Percentiles rank a stretch among this genome's conserved stretches.
These are phyloP conservation scores for Cyclostephanos tholiformis DNA, from an alignment of 108 stramenopile species.

Conservation along the genomic window DNA sequence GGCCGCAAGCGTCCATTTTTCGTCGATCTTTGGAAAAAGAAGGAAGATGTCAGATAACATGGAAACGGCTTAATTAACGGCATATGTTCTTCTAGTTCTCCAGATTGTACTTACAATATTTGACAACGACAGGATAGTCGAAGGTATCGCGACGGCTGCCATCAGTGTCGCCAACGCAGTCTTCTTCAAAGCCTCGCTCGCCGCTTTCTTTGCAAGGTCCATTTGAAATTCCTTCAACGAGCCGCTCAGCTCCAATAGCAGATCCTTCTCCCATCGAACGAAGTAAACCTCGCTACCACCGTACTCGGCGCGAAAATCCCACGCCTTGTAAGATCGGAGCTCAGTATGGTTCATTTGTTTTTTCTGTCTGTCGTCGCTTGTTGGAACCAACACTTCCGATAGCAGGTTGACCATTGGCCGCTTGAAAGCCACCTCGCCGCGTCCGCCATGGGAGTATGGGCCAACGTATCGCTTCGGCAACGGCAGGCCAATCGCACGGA, in stretches of 20 bases:
- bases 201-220: conserved; percentile 15
- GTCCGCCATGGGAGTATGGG: background rate
- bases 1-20: conserved; percentile 30
- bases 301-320: conserved; percentile 25
- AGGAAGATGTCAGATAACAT: too few relatives aligned
- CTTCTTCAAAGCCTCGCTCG: conserved; percentile 14
- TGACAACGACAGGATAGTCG: conserved; percentile 14
- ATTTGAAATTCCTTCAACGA: conserved; percentile 16
- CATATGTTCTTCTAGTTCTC: background rate
- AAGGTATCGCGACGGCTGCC: conserved; percentile 10
- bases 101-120: conserved; percentile 51
- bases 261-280: conserved; percentile 11
- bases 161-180: conserved; percentile 17
- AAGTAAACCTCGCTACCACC: conserved; percentile 12
- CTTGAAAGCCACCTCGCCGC: background rate
- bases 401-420: conserved; percentile 4
- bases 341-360: background rate
- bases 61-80: too few relatives aligned
- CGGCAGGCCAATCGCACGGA: conserved; percentile 7
- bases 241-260: conserved; percentile 7
- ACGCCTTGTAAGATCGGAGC: conserved; percentile 12
- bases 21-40: background rate
- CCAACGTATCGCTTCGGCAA: background rate
- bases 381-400: background rate
- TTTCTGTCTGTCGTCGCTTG: background rate